These are phyloP conservation scores for Emiliania huxleyi DNA, from an alignment of 78 protist genomes.

Conservation along the genomic window DNA sequence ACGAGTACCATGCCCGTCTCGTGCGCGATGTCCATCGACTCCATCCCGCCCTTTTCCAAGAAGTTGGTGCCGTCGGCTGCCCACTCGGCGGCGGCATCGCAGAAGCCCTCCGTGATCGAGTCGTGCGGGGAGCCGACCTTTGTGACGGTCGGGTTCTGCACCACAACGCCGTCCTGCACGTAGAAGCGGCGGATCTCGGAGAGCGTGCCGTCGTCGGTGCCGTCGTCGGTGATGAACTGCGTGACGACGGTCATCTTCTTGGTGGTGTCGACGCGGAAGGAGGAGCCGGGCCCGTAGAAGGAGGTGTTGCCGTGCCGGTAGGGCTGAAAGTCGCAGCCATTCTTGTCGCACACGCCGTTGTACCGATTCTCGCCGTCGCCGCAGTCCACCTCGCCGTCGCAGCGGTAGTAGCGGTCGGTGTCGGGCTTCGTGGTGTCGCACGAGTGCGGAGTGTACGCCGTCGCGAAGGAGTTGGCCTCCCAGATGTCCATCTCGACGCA, in stretches of 20 bases:
- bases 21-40: conserved; percentile 62
- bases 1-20: conserved; percentile 71
- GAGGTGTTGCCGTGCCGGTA: conserved; percentile 61
- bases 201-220: conserved; percentile 57
- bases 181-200: conserved; percentile 63
- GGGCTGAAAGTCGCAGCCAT: conserved; percentile 72
- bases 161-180: conserved; percentile 59
- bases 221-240: too few species aligned
- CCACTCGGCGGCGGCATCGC: conserved; percentile 37
- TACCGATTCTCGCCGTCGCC: conserved; percentile 49
- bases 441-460: conserved; percentile 70
- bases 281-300: conserved; percentile 55
- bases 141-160: conserved; percentile 24
- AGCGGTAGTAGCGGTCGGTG: too few species aligned
- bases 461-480: conserved; percentile 69
- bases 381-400: conserved; percentile 47
- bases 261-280: conserved; percentile 55
- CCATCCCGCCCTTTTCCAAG: conserved; percentile 67
- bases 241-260: conserved; percentile 65
- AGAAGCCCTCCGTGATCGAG: conserved; percentile 51
- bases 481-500: conserved; percentile 78
- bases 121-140: conserved; percentile 36
- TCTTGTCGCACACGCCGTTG: conserved; percentile 63
- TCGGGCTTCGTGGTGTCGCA: conserved; percentile 34
- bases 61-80: conserved; percentile 59